Evolutionary conservation across 805 yeast genomes (phyloP), one percentile per base, ranked within the genome.

Genomic region (Metschnikowia gruessii): DNA sequence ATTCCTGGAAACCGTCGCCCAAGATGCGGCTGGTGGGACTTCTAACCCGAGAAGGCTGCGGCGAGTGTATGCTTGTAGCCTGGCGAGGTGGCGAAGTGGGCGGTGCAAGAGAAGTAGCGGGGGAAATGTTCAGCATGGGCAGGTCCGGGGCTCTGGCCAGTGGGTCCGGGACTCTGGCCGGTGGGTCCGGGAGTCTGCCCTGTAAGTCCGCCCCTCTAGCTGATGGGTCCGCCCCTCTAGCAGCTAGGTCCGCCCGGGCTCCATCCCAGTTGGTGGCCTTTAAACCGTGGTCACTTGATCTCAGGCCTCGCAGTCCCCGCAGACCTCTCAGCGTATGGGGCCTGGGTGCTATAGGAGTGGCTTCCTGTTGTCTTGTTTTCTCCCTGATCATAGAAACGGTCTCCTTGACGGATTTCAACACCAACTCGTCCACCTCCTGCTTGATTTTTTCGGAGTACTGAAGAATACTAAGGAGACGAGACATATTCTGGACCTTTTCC

Each of bases 401-500:
- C 30, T 81, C 81, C 19, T 75, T 68, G 3, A 91, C 87, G 1
- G 84, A 72, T 31, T 70, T 65, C 22, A 86, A 64, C 2, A 90
- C 90, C 58, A 82, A 68, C 17, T 66, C 74, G 59, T 89, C 94
- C 3, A 89, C 86, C 63, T 91, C 96, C 43, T 76, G 79, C 43
- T 87, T 85, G 41, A 90, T 81, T 56, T 81, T 83, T 52, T 85
- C 85, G 17, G 87, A 82, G 61, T 85, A 89, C 45, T 84, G 80
- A 49, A 87, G 70, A 2, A 88, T 79, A 50, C 90, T 85, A 12
- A 87, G 83, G 45, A 87, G 72, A 57, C 97, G 71, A 15, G 80
- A 70, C 16, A 89, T 75, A 0, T 87, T 75, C 43, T 84, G 88
- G 2, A 87, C 74, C 62, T 91, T 91, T 15, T 77, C 79, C 41